Conservation (phyloP, 2,329 filamentous ascomycete genomes). For the Colletotrichum sp. region DNA sequence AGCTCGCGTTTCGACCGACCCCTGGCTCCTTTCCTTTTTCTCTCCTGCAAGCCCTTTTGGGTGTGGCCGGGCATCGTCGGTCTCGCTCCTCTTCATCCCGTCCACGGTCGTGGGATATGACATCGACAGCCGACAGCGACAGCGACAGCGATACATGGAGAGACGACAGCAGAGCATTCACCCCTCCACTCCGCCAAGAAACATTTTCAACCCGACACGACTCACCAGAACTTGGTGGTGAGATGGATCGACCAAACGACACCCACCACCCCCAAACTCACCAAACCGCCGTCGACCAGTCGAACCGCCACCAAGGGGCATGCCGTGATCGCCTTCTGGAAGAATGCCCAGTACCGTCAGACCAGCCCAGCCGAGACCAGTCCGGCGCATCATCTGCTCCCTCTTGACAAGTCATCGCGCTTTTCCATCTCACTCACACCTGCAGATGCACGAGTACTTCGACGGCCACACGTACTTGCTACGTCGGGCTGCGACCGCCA, state of each 20-base stretch:
- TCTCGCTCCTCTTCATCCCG: not conserved
- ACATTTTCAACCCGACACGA: not conserved
- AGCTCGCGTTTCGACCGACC: not conserved
- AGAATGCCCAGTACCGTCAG: slow-evolving; percentile 4
- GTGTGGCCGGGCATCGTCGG: not conserved
- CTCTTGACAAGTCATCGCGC: slow-evolving; percentile 1
- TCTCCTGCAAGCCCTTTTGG: not conserved
- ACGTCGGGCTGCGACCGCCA: slow-evolving; percentile 11
- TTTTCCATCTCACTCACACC: not conserved
- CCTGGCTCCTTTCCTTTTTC: not conserved
- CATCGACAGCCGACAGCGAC: not conserved
- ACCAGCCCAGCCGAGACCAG: slow-evolving; percentile 12
- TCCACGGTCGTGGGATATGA: not conserved
- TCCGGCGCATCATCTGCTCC: slow-evolving; percentile 12
- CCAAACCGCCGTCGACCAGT: slow-evolving; percentile 2
- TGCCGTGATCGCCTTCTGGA: slow-evolving; percentile 8
- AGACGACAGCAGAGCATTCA: not conserved
- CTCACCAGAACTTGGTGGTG: not conserved
- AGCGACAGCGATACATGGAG: not conserved
- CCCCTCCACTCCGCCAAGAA: not conserved
- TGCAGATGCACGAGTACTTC: not conserved
- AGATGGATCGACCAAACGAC: not conserved
- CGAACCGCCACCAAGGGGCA: not conserved
- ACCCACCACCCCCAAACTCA: not conserved
- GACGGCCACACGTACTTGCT: not conserved